Percentiles rank a stretch among this genome's conserved stretches.
Conservation (phyloP, 768 basidiomycete species). For the Lyophyllum decastes region DNA sequence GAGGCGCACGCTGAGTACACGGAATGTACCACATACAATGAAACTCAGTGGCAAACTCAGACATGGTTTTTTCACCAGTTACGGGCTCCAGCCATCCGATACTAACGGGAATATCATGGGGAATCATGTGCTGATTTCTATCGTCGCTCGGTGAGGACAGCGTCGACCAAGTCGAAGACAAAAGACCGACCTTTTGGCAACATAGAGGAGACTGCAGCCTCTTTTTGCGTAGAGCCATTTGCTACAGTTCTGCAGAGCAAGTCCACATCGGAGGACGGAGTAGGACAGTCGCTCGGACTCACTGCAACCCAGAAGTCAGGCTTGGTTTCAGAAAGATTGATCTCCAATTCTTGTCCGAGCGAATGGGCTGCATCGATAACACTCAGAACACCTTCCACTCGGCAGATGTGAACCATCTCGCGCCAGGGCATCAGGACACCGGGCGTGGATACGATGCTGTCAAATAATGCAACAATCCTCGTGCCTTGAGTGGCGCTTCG, state of each 20-base stretch:
- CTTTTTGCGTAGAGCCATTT: conserved; percentile 72
- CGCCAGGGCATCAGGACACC: conserved; percentile 71
- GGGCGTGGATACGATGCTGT: conserved; percentile 60
- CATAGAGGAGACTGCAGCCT: conserved; percentile 53
- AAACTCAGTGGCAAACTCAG: conserved; percentile 34
- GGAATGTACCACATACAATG: not conserved
- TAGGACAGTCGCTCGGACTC: conserved; percentile 17
- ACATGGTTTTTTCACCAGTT: conserved; percentile 55
- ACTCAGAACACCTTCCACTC: conserved; percentile 59
- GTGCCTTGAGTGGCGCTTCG: conserved; percentile 34
- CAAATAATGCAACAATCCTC: conserved; percentile 56
- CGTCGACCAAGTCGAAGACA: not conserved
- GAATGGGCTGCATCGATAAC: conserved; percentile 79
- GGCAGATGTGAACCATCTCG: conserved; percentile 64
- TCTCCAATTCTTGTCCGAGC: conserved; percentile 67
- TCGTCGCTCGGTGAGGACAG: too few relatives aligned
- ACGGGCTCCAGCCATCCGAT: conserved; percentile 62
- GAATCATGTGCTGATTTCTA: too few relatives aligned
- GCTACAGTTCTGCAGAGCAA: conserved; percentile 56
- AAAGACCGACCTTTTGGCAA: conserved; percentile 25
- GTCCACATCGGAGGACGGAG: not conserved
- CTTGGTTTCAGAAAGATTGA: conserved; percentile 52
- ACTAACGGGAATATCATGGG: conserved; percentile 2
- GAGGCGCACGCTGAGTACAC: too few relatives aligned
- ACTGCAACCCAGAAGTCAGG: conserved; percentile 82